These are phyloP conservation scores for Castanea crenata DNA, from an alignment of 306 rosid species.

Conservation along the genomic window DNA sequence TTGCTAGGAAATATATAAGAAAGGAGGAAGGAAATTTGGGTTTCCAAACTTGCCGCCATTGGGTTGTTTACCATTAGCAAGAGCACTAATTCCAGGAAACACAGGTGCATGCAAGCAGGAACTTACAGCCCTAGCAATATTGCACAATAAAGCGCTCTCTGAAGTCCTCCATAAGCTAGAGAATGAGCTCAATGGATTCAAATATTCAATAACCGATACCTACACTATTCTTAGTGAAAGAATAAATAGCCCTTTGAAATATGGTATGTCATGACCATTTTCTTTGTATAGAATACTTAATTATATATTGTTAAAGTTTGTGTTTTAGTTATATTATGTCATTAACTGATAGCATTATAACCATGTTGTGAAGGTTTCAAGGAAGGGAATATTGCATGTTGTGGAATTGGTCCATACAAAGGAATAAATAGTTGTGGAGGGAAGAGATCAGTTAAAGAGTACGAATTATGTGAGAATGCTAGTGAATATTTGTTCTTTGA, in stretches of 20 bases:
- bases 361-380: conserved; percentile 26
- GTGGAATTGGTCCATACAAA: conserved; percentile 35
- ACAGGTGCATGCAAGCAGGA: conserved; percentile 20
- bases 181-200: conserved; percentile 27
- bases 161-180: conserved; percentile 19
- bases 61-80: conserved; percentile 18
- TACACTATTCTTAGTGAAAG: conserved; percentile 5
- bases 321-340: too few relatives aligned
- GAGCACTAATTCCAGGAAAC: not conserved
- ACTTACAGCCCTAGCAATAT: conserved; percentile 5
- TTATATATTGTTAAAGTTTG: too few relatives aligned
- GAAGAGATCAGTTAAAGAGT: conserved; percentile 20
- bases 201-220: conserved; percentile 23
- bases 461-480: conserved; percentile 25
- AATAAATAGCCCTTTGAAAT: conserved; percentile 26
- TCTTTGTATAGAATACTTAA: not conserved
- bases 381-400: conserved; percentile 34
- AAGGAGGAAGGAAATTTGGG: conserved; percentile 52
- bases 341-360: too few relatives aligned
- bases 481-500: conserved; percentile 39
- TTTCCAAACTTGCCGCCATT: conserved; percentile 20
- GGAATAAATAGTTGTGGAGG: conserved; percentile 35
- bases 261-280: conserved; percentile 6
- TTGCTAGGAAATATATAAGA: conserved; percentile 30
- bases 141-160: conserved; percentile 24